These are phyloP conservation scores for Hericium coralloides DNA, from an alignment of 768 basidiomycete genomes.

Conservation along the genomic window DNA sequence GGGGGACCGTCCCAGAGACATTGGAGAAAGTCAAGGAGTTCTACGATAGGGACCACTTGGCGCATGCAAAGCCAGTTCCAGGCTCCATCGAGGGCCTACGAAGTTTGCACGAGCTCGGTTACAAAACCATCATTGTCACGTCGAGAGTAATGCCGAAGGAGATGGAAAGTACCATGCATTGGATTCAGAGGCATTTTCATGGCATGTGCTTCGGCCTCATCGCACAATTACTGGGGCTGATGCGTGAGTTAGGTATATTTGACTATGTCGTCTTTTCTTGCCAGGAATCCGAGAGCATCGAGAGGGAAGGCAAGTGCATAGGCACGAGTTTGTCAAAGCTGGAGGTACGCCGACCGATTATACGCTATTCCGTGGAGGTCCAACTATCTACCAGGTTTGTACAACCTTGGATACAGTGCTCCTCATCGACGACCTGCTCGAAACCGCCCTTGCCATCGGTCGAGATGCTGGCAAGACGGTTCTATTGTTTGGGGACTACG, in stretches of 20 bases:
- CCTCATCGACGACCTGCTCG: constrained; percentile 9
- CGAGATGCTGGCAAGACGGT: constrained; percentile 1
- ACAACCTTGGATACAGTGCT: background rate
- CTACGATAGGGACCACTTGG: constrained; percentile 10
- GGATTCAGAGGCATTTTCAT: constrained; percentile 9
- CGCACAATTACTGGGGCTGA: background rate
- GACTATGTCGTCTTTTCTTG: constrained; percentile 6
- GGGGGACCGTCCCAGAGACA: constrained; percentile 9
- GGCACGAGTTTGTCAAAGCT: constrained; percentile 7
- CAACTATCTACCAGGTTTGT: background rate
- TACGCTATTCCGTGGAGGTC: no score
- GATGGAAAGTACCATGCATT: constrained; percentile 6
- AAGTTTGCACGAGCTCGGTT: constrained; percentile 3
- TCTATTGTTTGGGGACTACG: constrained; percentile 9
- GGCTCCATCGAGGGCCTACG: constrained; percentile 7
- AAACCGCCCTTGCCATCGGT: constrained; percentile 8
- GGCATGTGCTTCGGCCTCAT: background rate
- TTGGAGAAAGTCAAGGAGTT: constrained; percentile 7
- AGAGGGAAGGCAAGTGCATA: constrained; percentile 1
- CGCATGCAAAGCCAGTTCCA: constrained; percentile 3
- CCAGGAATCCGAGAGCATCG: background rate
- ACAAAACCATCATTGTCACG: constrained; percentile 5
- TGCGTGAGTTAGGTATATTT: constrained; percentile 1
- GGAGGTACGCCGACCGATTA: background rate
- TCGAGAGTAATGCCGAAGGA: constrained; percentile 3